These are phyloP conservation scores for Heritiera fomes DNA, from an alignment of 345 rosid genomes.

Conservation along the genomic window DNA sequence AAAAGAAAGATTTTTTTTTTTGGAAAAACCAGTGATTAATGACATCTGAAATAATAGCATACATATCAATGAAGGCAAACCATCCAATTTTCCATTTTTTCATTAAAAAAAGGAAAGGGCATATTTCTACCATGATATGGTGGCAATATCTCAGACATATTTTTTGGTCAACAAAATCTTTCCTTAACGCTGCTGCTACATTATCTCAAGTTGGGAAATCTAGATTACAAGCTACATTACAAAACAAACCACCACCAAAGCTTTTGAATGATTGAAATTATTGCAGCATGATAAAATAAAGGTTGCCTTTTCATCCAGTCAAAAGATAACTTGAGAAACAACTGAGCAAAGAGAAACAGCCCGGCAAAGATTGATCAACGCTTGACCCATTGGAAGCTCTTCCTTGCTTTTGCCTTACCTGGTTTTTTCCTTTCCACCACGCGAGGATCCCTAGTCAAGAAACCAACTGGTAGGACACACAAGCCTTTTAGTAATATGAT, in stretches of 20 bases:
- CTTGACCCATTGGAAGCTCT: slow-evolving; percentile 99
- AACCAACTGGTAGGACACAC: slow-evolving; percentile 54
- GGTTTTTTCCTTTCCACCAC: slow-evolving; percentile 99
- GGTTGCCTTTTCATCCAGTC: neutral
- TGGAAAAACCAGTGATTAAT: too few species aligned
- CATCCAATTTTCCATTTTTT: neutral
- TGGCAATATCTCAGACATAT: neutral
- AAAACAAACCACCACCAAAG: neutral
- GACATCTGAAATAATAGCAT: too few species aligned
- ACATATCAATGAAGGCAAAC: too few species aligned
- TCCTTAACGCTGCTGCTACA: neutral
- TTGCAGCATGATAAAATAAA: neutral
- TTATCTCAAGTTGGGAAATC: neutral
- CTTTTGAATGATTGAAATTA: neutral
- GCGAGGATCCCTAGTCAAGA: slow-evolving; percentile 90
- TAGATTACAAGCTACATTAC: neutral
- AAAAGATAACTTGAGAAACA: neutral
- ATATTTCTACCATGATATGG: neutral
- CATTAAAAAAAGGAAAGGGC: too few species aligned
- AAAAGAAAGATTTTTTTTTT: too few species aligned
- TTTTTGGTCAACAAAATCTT: slow-evolving; percentile 1
- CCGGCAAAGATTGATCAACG: slow-evolving; percentile 47
- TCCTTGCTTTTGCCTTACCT: slow-evolving; percentile 96
- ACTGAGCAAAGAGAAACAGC: neutral
- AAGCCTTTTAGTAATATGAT: neutral